Conservation (phyloP, 78 protist genomes). For the Dictyostelium discoideum region DNA sequence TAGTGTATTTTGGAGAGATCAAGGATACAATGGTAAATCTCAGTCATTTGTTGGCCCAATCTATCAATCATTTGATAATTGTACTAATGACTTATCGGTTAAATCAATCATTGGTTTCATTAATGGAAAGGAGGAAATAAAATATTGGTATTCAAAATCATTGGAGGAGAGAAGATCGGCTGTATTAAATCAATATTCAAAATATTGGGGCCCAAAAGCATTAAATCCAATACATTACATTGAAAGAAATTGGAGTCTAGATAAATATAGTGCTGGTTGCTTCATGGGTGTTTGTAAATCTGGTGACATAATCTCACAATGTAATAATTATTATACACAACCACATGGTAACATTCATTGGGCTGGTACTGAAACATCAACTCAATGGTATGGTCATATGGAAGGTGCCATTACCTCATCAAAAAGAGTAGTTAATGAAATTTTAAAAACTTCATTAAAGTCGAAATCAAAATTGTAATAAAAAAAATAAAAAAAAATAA, state of each 20-base stretch:
- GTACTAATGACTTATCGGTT: neutral
- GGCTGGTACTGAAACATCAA: conserved; percentile 89
- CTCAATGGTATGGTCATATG: conserved; percentile 76
- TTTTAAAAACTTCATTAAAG: neutral
- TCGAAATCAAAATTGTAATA: neutral
- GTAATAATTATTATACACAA: conserved; percentile 7
- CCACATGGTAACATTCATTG: conserved; percentile 74
- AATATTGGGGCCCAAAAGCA: conserved; percentile 3
- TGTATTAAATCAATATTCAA: neutral
- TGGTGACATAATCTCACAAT: neutral
- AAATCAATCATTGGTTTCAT: conserved; percentile 54
- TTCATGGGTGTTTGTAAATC: neutral
- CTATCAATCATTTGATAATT: neutral
- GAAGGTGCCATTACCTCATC: conserved; percentile 70
- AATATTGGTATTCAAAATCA: neutral
- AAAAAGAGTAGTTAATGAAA: conserved; percentile 44
- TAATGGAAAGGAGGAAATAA: neutral
- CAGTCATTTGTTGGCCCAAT: neutral
- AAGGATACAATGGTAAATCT: conserved; percentile 40
- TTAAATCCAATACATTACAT: neutral
- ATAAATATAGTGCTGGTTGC: neutral
- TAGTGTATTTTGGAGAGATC: conserved; percentile 26
- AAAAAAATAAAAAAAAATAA: neutral
- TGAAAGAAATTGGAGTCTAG: conserved; percentile 47
- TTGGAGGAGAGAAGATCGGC: neutral